These are phyloP conservation scores for Fraxinus sp. DNA, from an alignment of 305 asterid species.

Conservation along the genomic window DNA sequence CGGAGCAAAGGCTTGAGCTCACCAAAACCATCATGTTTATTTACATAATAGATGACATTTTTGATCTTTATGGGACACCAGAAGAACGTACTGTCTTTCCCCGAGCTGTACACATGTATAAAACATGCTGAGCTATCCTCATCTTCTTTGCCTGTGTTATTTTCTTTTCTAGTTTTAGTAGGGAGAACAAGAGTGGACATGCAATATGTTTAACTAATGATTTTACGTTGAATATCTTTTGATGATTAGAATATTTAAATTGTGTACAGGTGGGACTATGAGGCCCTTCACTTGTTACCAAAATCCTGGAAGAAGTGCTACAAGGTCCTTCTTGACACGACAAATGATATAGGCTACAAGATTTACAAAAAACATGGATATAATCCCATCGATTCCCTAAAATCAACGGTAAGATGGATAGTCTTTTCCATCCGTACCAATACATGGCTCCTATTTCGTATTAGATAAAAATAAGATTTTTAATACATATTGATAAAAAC, in stretches of 20 bases:
- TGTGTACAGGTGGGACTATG: slow-evolving; percentile 48
- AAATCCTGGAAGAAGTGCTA: slow-evolving; percentile 52
- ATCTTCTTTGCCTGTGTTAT: not conserved
- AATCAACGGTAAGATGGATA: slow-evolving; percentile 16
- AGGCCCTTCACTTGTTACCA: slow-evolving; percentile 33
- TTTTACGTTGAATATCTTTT: not conserved
- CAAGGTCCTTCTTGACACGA: slow-evolving; percentile 35
- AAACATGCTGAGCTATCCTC: not conserved
- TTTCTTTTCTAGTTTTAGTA: not conserved
- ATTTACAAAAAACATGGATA: slow-evolving; percentile 29
- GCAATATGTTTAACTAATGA: not conserved
- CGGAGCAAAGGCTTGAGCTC: slow-evolving; percentile 33
- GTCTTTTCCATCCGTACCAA: not conserved
- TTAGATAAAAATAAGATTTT: no score
- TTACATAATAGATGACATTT: slow-evolving; percentile 55
- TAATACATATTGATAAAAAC: not conserved
- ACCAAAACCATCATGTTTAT: slow-evolving; percentile 34
- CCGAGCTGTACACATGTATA: slow-evolving; percentile 42
- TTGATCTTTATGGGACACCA: slow-evolving; percentile 45
- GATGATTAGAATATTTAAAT: not conserved
- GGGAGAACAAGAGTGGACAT: not conserved
- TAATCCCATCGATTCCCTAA: slow-evolving; percentile 21
- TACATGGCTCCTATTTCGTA: not conserved
- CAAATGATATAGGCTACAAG: slow-evolving; percentile 29
- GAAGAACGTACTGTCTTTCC: slow-evolving; percentile 41